Base-by-base conservation (phyloP, 2,329 filamentous ascomycete genomes). In the Dactylellina leptospora region DNA sequence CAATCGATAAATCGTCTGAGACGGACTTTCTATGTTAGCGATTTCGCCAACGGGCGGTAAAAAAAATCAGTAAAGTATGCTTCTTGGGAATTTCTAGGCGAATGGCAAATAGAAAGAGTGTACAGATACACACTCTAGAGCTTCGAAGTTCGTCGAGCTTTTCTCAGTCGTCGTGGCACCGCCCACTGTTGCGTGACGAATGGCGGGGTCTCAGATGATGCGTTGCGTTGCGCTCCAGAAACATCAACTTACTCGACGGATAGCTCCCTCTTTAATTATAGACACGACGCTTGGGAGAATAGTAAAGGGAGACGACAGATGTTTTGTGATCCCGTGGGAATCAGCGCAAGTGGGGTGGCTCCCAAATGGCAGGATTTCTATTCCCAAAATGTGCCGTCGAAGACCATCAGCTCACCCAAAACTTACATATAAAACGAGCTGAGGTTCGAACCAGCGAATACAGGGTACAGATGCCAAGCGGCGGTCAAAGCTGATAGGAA, bases 131-230 rank as follows among this genome's bases (percentile, higher is more conserved):
- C n/a, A n/a, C n/a, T n/a, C n/a, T n/a, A n/a, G n/a, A n/a, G n/a
- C n/a, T n/a, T n/a, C n/a, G n/a, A n/a, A n/a, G n/a, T n/a, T n/a
- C n/a, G n/a, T n/a, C n/a, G n/a, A n/a, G n/a, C n/a, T n/a, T 16
- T 4, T 16, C 38, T 8, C n/a, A 4, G 38, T 48, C 27, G 36
- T 13, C 40, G 55, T 48, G 50, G 50, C 64, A 62, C 42, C 25
- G 56, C 47, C 45, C 38, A 9, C 23, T 47, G 51, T 50, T 40
- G 42, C 36, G 45, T 45, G 60, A 23, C 45, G 58, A 42, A 38
- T 54, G 59, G 59, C 59, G 47, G 59, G 68, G 68, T 72, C 40
- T 72, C 68, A 60, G 68, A 64, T 72, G 68, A 72, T 72, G 68
- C 36, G 68, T 72, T 72, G 68, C 42, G 45, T 47, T 25, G 56